Conservation (phyloP, 495 filamentous ascomycete species). For the Elasticomyces elasticus region DNA sequence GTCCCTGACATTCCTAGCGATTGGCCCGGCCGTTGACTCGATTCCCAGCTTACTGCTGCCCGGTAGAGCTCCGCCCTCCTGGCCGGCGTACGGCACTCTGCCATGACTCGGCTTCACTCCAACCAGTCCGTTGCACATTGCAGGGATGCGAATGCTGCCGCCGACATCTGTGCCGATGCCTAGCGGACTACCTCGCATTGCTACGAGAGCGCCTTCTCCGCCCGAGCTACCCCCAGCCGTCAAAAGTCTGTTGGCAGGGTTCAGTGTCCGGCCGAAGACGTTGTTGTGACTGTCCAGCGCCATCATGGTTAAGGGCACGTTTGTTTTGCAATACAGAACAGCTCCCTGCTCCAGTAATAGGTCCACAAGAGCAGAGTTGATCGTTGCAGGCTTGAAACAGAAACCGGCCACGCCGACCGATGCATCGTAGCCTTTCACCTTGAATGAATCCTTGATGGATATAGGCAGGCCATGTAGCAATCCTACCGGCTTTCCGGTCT, state of each 20-base stretch:
- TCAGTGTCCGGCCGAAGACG: constrained; percentile 34
- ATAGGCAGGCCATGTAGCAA: constrained; percentile 33
- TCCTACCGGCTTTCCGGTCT: constrained; percentile 41
- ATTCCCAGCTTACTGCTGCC: constrained; percentile 24
- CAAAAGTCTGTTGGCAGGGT: constrained; percentile 30
- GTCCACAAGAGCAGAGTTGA: constrained; percentile 27
- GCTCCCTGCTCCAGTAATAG: constrained; percentile 31
- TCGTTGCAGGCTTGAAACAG: constrained; percentile 25
- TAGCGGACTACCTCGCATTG: constrained; percentile 29
- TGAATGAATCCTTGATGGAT: constrained; percentile 35
- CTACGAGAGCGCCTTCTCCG: constrained; percentile 41
- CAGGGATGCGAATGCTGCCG: constrained; percentile 58
- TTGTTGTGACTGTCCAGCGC: constrained; percentile 35
- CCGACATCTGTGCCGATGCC: constrained; percentile 57
- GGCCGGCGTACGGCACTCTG: constrained; percentile 45
- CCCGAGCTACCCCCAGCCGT: constrained; percentile 53
- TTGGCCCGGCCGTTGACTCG: constrained; percentile 31
- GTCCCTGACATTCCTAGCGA: constrained; percentile 29
- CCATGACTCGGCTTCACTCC: constrained; percentile 47
- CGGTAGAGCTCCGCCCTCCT: constrained; percentile 32
- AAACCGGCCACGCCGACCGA: constrained; percentile 30
- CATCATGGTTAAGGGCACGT: constrained; percentile 37
- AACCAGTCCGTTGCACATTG: constrained; percentile 54
- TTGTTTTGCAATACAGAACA: constrained; percentile 39
- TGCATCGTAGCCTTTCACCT: constrained; percentile 30